Evolutionary conservation across 139 green algal species (phyloP).

Genomic region (Micractinium sp.): DNA sequence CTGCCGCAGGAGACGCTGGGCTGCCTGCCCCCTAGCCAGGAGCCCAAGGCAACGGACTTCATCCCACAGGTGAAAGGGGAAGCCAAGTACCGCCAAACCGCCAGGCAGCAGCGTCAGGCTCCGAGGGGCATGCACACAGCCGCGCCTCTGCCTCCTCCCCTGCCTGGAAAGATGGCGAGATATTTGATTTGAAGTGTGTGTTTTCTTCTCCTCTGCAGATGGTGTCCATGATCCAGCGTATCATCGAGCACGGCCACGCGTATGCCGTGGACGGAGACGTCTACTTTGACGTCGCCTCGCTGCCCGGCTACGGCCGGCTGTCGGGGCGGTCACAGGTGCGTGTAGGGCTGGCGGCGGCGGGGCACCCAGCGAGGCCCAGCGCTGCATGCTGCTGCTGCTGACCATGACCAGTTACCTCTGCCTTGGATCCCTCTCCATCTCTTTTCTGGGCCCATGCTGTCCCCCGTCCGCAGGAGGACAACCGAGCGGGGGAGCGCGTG

Average conservation of each 20-base stretch:
- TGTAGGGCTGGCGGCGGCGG: too few relatives aligned
- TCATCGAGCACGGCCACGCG: slow-evolving; percentile 79
- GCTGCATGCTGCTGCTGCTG: too few relatives aligned
- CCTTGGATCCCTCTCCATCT: not conserved
- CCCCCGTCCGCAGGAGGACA: slow-evolving; percentile 68
- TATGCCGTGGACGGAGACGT: slow-evolving; percentile 91
- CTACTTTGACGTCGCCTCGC: slow-evolving; percentile 90
- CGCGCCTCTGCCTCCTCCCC: too few relatives aligned
- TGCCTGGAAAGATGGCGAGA: too few relatives aligned
- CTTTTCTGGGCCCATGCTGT: not conserved
- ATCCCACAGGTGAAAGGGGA: slow-evolving; percentile 55
- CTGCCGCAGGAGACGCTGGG: slow-evolving; percentile 61
- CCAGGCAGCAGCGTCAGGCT: too few relatives aligned
- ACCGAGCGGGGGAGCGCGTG: slow-evolving; percentile 89
- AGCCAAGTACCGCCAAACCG: too few relatives aligned
- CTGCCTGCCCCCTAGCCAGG: slow-evolving; percentile 84
- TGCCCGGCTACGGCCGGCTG: slow-evolving; percentile 90
- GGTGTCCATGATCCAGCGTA: slow-evolving; percentile 80
- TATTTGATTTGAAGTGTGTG: too few relatives aligned
- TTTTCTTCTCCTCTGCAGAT: slow-evolving; percentile 61
- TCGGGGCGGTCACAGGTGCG: slow-evolving; percentile 75
- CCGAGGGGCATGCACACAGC: too few relatives aligned
- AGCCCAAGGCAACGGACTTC: slow-evolving; percentile 92
- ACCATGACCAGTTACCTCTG: not conserved
- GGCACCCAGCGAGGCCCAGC: too few relatives aligned